Evolutionary conservation across 2,329 filamentous ascomycete genomes (phyloP), one percentile per base, ranked within the genome.

Genomic region (Exserohilum rostratum): DNA sequence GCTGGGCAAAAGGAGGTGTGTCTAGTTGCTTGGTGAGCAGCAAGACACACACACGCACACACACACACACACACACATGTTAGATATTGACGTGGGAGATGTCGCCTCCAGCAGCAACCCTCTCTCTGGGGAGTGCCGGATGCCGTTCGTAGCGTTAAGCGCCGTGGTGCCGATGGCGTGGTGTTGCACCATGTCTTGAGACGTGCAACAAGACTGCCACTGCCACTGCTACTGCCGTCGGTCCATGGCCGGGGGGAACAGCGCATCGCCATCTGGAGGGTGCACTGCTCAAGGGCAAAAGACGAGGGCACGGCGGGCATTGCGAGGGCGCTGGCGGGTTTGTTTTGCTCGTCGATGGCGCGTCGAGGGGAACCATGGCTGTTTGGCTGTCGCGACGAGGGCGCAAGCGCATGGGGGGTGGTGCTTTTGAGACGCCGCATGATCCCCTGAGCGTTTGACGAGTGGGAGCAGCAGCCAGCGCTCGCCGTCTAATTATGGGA

Each of bases 371-470:
- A 42, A 45, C 46, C 46, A 50, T 25, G 51, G 34, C 51, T 29
- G 31, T 33, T 38, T 54, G 51, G 51, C 25, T 31, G 38, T 50
- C 25, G 39, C 39, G 25, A 34, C 40, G 52, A 40, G 20, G 33
- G 22, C 37, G 30, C 40, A 39, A 31, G 42, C 39, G 25, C 39
- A 50, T 45, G 52, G n/a, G n/a, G n/a, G 22, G 22, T 50, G 38
- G 47, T 48, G 27, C 27, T 40, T 30, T 50, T 58, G 58, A 57
- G 58, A 60, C 58, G 55, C 38, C 48, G 43, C 45, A 38, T 54
- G 54, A 49, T 53, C 57, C 57, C 57, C 52, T 60, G 57, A 54
- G 57, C 50, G 65, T 69, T 68, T 69, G 65, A 62, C 56, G 61
- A 57, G 43, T 46, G 20, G 29, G 17, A 46, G 30, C 43, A 35